These are phyloP conservation scores for Colletotrichum scovillei DNA, from an alignment of 2,329 filamentous ascomycete species.

Conservation along the genomic window DNA sequence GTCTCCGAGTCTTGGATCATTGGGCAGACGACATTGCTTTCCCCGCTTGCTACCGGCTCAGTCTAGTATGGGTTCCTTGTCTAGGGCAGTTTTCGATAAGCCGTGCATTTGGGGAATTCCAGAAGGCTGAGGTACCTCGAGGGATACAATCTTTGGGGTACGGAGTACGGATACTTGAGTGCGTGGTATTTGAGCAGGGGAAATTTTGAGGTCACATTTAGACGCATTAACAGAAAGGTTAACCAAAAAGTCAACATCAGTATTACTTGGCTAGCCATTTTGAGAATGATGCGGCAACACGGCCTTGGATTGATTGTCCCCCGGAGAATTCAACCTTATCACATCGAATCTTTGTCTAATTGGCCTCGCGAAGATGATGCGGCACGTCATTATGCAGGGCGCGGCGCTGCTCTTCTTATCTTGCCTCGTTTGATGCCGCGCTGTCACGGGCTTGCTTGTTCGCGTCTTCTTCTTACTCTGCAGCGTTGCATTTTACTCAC, in stretches of 20 bases:
- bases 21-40: conserved; percentile 24
- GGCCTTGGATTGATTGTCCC: background rate
- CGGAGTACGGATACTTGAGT: too few species aligned
- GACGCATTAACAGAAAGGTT: background rate
- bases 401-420: background rate
- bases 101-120: background rate
- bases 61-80: background rate
- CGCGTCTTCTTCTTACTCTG: background rate
- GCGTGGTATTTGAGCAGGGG: too few species aligned
- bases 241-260: background rate
- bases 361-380: background rate
- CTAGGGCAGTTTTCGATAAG: background rate
- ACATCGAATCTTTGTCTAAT: background rate
- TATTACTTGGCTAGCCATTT: background rate
- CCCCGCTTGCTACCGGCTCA: background rate
- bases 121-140: too few species aligned
- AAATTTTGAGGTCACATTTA: too few species aligned
- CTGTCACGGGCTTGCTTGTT: background rate
- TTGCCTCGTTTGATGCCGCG: background rate
- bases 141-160: too few species aligned
- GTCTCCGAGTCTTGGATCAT: conserved; percentile 27
- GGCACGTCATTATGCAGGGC: conserved; percentile 12
- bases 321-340: conserved; percentile 3
- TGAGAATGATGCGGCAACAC: background rate
- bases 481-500: background rate